Conservation (phyloP, 2,329 filamentous ascomycete species). For the Hypocreales sp. region DNA sequence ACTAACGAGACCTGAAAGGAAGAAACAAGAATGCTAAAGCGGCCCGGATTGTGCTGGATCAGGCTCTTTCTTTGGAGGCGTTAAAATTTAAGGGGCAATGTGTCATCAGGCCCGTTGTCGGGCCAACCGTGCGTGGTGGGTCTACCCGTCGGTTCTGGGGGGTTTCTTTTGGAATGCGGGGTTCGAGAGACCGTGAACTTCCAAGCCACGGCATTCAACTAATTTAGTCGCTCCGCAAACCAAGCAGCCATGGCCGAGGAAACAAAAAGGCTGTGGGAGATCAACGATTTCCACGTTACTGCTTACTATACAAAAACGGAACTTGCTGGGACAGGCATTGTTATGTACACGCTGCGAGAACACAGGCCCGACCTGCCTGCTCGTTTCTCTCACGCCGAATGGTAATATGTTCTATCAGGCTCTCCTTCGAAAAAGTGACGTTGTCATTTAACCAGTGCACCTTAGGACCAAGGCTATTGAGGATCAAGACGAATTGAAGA, state of each 20-base stretch:
- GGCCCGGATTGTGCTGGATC: not conserved
- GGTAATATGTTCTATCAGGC: not conserved
- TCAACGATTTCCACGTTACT: not conserved
- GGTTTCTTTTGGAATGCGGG: too few relatives aligned
- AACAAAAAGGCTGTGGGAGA: not conserved
- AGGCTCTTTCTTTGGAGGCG: not conserved
- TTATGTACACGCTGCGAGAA: not conserved
- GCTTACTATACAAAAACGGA: not conserved
- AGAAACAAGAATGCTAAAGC: not conserved
- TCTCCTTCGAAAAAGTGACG: not conserved
- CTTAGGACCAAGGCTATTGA: not conserved
- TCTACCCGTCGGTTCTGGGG: too few relatives aligned
- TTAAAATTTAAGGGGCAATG: not conserved
- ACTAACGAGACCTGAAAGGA: too few relatives aligned
- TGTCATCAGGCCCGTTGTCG: too few relatives aligned
- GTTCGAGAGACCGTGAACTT: too few relatives aligned
- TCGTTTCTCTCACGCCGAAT: not conserved
- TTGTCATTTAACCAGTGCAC: not conserved
- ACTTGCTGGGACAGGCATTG: not conserved
- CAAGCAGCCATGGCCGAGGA: not conserved
- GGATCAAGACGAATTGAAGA: not conserved
- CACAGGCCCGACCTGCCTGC: not conserved
- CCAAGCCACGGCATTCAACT: not conserved
- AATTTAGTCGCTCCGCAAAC: not conserved
- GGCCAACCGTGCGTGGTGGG: too few relatives aligned